Evolutionary conservation across 2,329 filamentous ascomycete genomes (phyloP), one percentile per base, ranked within the genome.

Genomic region (Pseudogymnoascus sp.): DNA sequence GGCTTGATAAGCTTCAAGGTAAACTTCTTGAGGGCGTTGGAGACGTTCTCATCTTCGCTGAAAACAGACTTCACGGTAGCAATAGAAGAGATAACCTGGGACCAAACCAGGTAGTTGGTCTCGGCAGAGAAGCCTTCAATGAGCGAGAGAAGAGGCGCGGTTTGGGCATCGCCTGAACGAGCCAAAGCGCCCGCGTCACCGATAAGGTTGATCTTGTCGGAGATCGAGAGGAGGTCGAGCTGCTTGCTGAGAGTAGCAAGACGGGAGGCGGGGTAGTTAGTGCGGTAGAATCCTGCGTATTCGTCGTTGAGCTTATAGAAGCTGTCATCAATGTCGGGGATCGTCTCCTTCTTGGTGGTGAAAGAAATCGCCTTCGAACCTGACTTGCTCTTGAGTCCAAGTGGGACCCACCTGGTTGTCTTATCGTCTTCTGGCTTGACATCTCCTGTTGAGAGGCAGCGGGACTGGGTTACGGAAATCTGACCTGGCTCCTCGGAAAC

Each of bases 301-400:
- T 93, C 86, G 65, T 88, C 87, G 79, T 99, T 99, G 71, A 99
- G 81, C 79, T 96, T 96, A 79, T 97, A 99, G 75, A 96, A 97
- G 40, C 85, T 83, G 53, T 88, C 83, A 68, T 91, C 85, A 64
- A 96, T 79, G 65, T 88, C 87, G 59, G 83, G 81, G 64, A 97
- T 84, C 11, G 86, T 92, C 63, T 91, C 87, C 69, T 90, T 83
- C 77, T 91, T 97, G 63, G 83, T 79, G 0, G 87, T 89, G 50
- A 99, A 80, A 61, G 90, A 87, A 38, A 88, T 80, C 7, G 83
- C 84, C 35, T 85, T 78, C 33, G 87, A 79, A 21, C 88, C 82
- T 38, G 82, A 78, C 70, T 91, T 91, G 62, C 91, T 89, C 74
- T 92, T 89, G 29, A 99, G 80, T 13, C 89, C 89, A 33, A 99